Evolutionary conservation across 768 basidiomycete genomes (phyloP).

Genomic region (Obba rivulosa): DNA sequence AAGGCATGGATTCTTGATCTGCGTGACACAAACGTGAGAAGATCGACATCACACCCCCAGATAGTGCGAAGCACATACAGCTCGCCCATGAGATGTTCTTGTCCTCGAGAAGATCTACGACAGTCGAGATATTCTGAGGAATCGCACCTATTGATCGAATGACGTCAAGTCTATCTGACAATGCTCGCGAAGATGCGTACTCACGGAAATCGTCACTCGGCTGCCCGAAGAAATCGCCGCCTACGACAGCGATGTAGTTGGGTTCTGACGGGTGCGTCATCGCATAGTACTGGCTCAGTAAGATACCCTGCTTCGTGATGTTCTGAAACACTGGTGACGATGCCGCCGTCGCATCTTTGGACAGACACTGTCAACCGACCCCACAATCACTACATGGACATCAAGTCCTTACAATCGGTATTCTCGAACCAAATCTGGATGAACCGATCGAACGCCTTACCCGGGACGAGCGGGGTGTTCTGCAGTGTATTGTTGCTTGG

Average conservation of each 20-base stretch:
- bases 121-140: constrained; percentile 45
- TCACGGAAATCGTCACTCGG: constrained; percentile 33
- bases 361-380: constrained; percentile 14
- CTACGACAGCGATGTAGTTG: constrained; percentile 47
- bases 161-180: background rate
- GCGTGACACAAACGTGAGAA: background rate
- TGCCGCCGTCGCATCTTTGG: constrained; percentile 15
- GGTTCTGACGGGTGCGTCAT: constrained; percentile 59
- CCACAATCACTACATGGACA: constrained; percentile 14
- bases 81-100: constrained; percentile 54
- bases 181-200: constrained; percentile 17
- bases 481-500: constrained; percentile 37
- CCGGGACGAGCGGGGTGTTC: constrained; percentile 32
- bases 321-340: constrained; percentile 25
- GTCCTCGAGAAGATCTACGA: constrained; percentile 56
- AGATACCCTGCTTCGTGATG: constrained; percentile 46
- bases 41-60: background rate
- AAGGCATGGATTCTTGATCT: constrained; percentile 54
- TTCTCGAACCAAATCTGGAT: constrained; percentile 61
- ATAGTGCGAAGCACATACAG: constrained; percentile 19
- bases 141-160: constrained; percentile 23
- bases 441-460: constrained; percentile 42
- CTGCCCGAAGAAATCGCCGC: constrained; percentile 52
- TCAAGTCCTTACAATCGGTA: constrained; percentile 38
- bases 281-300: constrained; percentile 37